Conservation (phyloP, 192 early-diverging fungal genomes). For the Entomortierella lignicola region DNA sequence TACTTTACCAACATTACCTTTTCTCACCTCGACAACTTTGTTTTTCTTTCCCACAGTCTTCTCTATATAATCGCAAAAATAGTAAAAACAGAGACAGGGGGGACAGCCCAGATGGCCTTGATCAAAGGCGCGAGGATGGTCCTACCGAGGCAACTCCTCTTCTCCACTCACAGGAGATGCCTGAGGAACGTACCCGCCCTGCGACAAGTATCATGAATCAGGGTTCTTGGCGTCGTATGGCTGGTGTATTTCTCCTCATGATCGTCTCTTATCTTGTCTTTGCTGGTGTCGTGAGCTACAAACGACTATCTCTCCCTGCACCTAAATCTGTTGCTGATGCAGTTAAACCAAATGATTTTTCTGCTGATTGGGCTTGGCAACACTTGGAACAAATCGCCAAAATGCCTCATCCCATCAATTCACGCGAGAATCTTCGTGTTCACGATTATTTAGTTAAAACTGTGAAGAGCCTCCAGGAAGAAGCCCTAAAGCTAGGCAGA, state of each 20-base stretch:
- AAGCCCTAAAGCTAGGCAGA: constrained; percentile 18
- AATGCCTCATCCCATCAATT: constrained; percentile 45
- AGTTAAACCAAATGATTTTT: constrained; percentile 29
- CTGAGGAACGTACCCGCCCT: not conserved
- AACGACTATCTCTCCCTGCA: constrained; percentile 32
- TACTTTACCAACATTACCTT: not conserved
- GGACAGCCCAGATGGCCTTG: not conserved
- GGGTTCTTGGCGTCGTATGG: constrained; percentile 52
- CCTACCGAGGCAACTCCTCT: constrained; percentile 28
- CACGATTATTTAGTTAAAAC: constrained; percentile 26
- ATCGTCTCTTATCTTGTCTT: constrained; percentile 42
- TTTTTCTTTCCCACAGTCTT: constrained; percentile 14
- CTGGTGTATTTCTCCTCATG: constrained; percentile 45
- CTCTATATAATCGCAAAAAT: constrained; percentile 22
- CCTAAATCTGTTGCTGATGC: constrained; percentile 34
- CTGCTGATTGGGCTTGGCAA: constrained; percentile 47
- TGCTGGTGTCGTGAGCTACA: constrained; percentile 46
- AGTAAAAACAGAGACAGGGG: constrained; percentile 30
- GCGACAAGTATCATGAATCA: constrained; percentile 25
- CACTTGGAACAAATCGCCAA: constrained; percentile 47
- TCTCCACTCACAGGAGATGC: not conserved
- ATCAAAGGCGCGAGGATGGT: constrained; percentile 1
- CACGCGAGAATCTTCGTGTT: constrained; percentile 45
- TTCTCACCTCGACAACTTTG: not conserved
- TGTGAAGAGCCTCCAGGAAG: constrained; percentile 35